Evolutionary conservation across 345 rosid genomes (phyloP).

Genomic region (Citropsis articulata): DNA sequence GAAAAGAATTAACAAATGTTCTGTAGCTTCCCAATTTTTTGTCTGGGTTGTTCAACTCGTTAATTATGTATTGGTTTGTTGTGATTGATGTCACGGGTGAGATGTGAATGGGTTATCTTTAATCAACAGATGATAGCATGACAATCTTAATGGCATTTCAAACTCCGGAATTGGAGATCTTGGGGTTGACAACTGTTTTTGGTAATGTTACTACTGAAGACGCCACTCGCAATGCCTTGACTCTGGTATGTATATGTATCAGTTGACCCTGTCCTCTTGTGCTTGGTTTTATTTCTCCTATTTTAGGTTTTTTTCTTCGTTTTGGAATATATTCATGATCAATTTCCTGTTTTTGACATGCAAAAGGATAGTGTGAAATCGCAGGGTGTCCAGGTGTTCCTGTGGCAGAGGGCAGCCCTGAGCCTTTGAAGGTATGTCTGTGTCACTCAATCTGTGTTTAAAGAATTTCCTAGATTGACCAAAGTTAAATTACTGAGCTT

Average conservation of each 20-base stretch:
- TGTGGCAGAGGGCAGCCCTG: conserved; percentile 80
- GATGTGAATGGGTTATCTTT: background rate
- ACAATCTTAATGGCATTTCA: conserved; percentile 96
- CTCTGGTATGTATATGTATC: conserved; percentile 52
- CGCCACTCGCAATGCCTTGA: conserved; percentile 85
- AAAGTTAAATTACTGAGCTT: background rate
- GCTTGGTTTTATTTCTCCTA: background rate
- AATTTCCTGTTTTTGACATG: conserved; percentile 36
- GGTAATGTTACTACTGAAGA: conserved; percentile 73
- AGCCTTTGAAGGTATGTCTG: conserved; percentile 72
- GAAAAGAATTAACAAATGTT: background rate
- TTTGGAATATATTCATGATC: conserved; percentile 50
- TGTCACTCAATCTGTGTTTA: background rate
- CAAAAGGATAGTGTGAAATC: conserved; percentile 94
- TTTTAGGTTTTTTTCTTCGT: background rate
- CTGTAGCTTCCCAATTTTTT: background rate
- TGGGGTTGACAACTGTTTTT: conserved; percentile 87
- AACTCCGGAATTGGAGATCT: conserved; percentile 61
- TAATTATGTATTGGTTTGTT: background rate
- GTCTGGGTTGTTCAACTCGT: background rate
- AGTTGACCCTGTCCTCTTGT: background rate
- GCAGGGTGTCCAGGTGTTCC: conserved; percentile 80
- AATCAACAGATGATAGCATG: conserved; percentile 78
- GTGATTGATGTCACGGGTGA: background rate
- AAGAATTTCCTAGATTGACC: background rate